phyloP scores from a whole-genome alignment of 2,329 filamentous ascomycete genomes.

The Penicillium brevicompactum region DNA sequence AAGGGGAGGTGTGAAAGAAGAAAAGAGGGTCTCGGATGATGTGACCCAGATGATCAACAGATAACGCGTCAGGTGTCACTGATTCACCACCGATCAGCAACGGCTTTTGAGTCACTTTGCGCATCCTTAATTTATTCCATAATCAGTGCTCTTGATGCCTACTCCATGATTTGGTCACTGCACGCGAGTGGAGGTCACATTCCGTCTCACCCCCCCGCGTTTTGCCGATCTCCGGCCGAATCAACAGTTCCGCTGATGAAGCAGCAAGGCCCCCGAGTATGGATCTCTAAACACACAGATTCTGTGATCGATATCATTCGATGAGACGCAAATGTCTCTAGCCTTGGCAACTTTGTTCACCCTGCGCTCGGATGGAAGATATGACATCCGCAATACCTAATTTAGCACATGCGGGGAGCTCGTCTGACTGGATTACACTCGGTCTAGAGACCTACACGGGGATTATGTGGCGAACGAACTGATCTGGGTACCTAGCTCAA shows the following conservation, averaged over 20 bases:
- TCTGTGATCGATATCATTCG: background rate
- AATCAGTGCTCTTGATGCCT: background rate
- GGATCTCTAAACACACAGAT: background rate
- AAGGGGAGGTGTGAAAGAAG: background rate
- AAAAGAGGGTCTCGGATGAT: background rate
- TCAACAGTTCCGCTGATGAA: background rate
- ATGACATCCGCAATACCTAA: background rate
- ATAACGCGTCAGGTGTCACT: slow-evolving; percentile 8
- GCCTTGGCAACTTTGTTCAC: background rate
- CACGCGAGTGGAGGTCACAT: background rate
- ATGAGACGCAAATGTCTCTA: background rate
- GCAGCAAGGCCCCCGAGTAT: background rate
- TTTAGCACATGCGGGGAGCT: background rate
- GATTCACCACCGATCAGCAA: background rate
- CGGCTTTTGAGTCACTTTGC: background rate
- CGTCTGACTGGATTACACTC: background rate
- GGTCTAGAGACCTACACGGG: background rate
- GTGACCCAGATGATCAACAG: slow-evolving; percentile 7
- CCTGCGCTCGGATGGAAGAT: background rate
- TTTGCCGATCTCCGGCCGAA: slow-evolving; percentile 10
- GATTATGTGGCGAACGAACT: too few species aligned
- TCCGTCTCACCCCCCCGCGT: slow-evolving; percentile 6
- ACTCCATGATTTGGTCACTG: background rate
- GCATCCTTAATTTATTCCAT: background rate
- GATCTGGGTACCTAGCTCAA: too few species aligned